Evolutionary conservation across 306 rosid genomes (phyloP).

Genomic region (Cucurbita ficifolia): DNA sequence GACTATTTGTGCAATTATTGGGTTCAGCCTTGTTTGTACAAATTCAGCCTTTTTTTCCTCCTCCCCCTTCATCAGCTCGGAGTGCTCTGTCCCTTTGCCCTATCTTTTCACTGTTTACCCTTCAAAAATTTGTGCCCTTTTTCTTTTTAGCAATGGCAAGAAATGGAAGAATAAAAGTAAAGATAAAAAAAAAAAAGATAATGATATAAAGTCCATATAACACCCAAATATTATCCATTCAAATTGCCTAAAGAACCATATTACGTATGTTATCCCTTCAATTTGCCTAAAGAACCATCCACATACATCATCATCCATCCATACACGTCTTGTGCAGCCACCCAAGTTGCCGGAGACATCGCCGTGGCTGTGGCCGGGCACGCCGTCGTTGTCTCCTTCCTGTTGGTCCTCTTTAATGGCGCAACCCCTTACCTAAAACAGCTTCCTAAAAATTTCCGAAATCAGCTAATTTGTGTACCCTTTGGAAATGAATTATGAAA

Average conservation of each 20-base stretch:
- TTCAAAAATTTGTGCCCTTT: neutral
- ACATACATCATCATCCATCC: no score
- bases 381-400: neutral
- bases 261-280: neutral
- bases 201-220: neutral
- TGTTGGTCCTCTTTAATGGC: neutral
- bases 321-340: no score
- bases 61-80: neutral
- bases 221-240: neutral
- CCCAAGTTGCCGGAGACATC: neutral
- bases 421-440: neutral
- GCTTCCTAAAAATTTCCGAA: neutral
- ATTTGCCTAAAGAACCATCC: neutral
- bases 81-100: neutral
- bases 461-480: neutral
- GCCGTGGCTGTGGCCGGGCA: neutral
- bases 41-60: constrained; percentile 1
- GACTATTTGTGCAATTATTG: neutral
- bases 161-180: neutral
- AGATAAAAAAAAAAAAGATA: neutral
- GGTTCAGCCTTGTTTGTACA: neutral
- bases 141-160: neutral
- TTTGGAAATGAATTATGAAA: no score
- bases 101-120: constrained; percentile 4
- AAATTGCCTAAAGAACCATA: neutral